These are phyloP conservation scores for Chaetomiaceae sp. DNA, from an alignment of 2,329 filamentous ascomycete genomes.

Conservation along the genomic window DNA sequence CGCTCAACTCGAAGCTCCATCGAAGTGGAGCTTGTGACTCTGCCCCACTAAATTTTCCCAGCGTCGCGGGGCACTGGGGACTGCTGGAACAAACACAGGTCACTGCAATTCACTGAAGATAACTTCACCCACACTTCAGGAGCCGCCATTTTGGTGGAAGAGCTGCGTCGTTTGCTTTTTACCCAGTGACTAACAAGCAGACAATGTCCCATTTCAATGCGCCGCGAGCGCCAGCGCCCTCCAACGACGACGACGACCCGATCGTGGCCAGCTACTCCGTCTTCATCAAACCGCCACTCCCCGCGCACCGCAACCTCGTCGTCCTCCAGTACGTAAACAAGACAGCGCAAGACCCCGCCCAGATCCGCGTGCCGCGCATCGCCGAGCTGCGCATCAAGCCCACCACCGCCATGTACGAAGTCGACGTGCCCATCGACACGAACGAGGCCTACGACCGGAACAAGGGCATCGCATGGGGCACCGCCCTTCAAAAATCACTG, in stretches of 20 bases:
- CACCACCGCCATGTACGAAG: conserved; percentile 74
- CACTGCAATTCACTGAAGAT: no score
- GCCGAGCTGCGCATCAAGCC: conserved; percentile 76
- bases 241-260: conserved; percentile 52
- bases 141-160: no score
- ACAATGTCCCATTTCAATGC: conserved; percentile 1
- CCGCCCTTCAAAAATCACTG: conserved; percentile 59
- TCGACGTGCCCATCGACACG: conserved; percentile 80
- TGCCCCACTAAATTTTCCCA: conserved; percentile 19
- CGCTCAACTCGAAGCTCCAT: no score
- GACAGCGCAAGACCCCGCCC: conserved; percentile 46
- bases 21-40: neutral
- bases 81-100: neutral
- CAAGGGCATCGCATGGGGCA: conserved; percentile 78
- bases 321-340: conserved; percentile 88
- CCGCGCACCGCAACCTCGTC: conserved; percentile 59
- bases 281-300: conserved; percentile 70
- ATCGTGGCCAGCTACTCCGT: conserved; percentile 73
- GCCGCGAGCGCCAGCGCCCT: neutral
- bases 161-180: no score
- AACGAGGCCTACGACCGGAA: conserved; percentile 70
- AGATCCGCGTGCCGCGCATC: conserved; percentile 56
- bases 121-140: no score
- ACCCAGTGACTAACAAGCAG: no score
- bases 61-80: conserved; percentile 10